Conservation (phyloP, 306 rosid species). For the Cicer yamashitae region DNA sequence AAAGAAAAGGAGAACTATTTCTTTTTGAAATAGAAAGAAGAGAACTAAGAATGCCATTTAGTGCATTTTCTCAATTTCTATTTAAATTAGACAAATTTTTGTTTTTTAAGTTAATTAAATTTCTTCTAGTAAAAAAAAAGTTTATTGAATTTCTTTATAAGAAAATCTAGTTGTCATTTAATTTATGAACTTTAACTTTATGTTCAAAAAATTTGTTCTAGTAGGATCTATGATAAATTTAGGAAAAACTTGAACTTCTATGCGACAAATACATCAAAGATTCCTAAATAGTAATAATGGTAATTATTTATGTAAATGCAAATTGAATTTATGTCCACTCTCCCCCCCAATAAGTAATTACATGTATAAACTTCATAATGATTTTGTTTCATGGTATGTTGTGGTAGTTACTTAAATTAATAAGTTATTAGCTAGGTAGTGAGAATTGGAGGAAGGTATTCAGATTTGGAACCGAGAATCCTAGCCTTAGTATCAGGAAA, state of each 20-base stretch:
- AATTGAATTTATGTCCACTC: neutral
- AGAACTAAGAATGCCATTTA: no score
- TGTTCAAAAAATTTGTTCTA: neutral
- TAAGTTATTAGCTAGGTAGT: slow-evolving; percentile 44
- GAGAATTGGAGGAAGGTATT: slow-evolving; percentile 52
- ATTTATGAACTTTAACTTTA: neutral
- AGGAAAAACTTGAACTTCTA: neutral
- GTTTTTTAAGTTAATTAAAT: no score
- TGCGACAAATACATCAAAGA: neutral
- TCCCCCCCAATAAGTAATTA: slow-evolving; percentile 14
- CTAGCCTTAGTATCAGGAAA: slow-evolving; percentile 59
- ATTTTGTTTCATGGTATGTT: no score
- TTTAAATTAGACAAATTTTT: no score
- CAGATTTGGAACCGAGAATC: slow-evolving; percentile 46
- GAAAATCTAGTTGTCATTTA: neutral
- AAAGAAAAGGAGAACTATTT: no score
- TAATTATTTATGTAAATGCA: neutral
- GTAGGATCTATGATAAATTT: neutral
- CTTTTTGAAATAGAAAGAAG: no score
- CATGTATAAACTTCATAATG: neutral
- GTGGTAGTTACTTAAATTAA: no score
- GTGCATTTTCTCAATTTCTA: no score
- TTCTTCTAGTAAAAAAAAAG: no score
- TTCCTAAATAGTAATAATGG: slow-evolving; percentile 3
- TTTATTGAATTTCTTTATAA: no score